Evolutionary conservation across 2,329 filamentous ascomycete genomes (phyloP), one percentile per base, ranked within the genome.

Genomic region (Fusarium mangiferae): DNA sequence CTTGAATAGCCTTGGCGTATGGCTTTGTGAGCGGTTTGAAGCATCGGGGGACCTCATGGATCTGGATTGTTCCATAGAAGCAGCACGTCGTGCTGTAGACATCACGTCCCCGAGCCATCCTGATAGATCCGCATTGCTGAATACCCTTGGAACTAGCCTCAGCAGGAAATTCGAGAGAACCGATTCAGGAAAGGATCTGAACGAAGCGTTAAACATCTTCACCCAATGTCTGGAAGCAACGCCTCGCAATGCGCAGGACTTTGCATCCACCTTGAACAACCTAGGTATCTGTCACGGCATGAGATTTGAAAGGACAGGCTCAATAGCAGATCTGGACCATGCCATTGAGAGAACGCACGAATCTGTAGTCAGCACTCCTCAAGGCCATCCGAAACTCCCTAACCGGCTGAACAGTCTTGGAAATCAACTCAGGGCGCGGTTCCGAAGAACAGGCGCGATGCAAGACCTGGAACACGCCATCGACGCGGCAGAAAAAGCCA

Each of bases 241-340:
- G 5, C n/a, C 48, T 36, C n/a, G 17, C 6, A 4, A 15, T 11
- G 8, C 1, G 3, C 12, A 6, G 2, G 4, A 36, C 3, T 26
- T 36, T 15, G n/a, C 48, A 14, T 52, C 48, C 2, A 20, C 18
- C 3, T 24, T 24, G 13, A 52, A 52, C 22, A 52, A 52, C 3
- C n/a, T 52, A 6, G 30, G 30, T 4, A 36, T 52, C 17, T 52
- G 48, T 24, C 18, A 52, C 13, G 48, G 48, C 17, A 52, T 52
- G 48, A n/a, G 13, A 36, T 52, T 52, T 7, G 48, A 35, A 10
- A 52, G 48, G 18, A 35, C 22, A 0, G 48, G 48, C 8, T 52
- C 33, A 6, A 52, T 26, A 14, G 33, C 6, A 26, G 48, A 52
- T 5, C 9, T 52, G 8, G 33, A 36, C 1, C 1, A 15, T 15